Percentiles rank a stretch among this genome's conserved stretches.
Evolutionary conservation across 1,284 basidiomycete species (phyloP).

Genomic region (Rhodotorula sp.): DNA sequence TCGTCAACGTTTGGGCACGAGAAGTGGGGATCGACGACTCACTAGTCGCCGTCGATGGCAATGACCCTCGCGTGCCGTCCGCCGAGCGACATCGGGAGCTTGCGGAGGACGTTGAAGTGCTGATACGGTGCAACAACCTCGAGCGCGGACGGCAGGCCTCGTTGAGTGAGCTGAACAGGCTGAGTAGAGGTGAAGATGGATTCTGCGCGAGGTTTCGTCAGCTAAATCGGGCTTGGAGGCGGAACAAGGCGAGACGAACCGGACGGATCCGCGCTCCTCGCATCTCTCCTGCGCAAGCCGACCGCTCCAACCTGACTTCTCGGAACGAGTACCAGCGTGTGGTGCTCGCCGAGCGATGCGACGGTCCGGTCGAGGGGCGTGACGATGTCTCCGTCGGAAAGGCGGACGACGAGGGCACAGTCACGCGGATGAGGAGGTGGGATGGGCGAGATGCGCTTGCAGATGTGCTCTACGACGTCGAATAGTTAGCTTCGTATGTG

Average conservation of each 20-base stretch:
- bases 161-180: slow-evolving; percentile 48
- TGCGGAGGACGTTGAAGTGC: slow-evolving; percentile 92
- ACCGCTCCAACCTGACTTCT: slow-evolving; percentile 63
- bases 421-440: slow-evolving; percentile 50
- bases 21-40: slow-evolving; percentile 45
- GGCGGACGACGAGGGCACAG: slow-evolving; percentile 76
- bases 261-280: background rate
- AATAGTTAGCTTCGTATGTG: background rate
- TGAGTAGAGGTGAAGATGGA: slow-evolving; percentile 83
- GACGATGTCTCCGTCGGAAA: slow-evolving; percentile 66
- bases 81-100: slow-evolving; percentile 82
- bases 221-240: too few relatives aligned
- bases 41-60: slow-evolving; percentile 96
- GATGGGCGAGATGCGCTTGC: background rate
- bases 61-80: slow-evolving; percentile 85
- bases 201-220: slow-evolving; percentile 55
- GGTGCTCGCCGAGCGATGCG: slow-evolving; percentile 52
- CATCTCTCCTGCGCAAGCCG: background rate
- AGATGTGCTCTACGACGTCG: slow-evolving; percentile 56
- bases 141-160: slow-evolving; percentile 51
- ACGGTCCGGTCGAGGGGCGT: slow-evolving; percentile 95
- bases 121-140: slow-evolving; percentile 55
- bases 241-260: background rate
- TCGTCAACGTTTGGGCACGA: background rate
- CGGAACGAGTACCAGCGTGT: slow-evolving; percentile 77